Evolutionary conservation across 2,329 filamentous ascomycete genomes (phyloP), one percentile per base, ranked within the genome.

Genomic region (Raffaelea albimanens): DNA sequence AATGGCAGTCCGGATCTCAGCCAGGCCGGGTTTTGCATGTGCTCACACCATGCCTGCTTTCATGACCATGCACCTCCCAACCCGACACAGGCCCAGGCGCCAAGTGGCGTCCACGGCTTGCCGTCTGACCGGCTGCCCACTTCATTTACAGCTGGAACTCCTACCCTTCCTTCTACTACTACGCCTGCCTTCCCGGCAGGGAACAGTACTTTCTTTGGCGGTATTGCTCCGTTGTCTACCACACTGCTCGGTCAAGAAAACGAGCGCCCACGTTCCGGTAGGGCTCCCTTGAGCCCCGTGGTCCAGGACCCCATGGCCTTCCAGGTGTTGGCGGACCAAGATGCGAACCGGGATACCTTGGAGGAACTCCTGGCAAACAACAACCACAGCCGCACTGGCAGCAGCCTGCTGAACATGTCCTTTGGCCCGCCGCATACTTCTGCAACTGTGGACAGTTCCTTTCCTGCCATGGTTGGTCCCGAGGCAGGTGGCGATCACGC

Each of bases 21-120:
- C 41, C 69, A 77, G 56, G 56, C 65, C 23, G 64, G 66, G 50
- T 78, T 70, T 68, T 81, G 77, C 63, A 80, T 80, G 76, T 81
- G 77, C 57, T 73, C 72, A 45, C 77, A 81, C 55, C 77, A 81
- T 60, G 77, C 77, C 46, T 81, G 77, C 59, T 81, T 70, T 52
- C 77, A 81, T 52, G 76, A 80, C 58, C 68, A 78, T 55, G 61
- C 57, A 23, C 61, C 48, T 19, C 41, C 48, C 8, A 36, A 39
- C 1, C 61, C 48, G 10, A 36, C 42, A 1, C 61, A 48, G 51
- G 60, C 42, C 49, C 52, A 44, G 61, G 64, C 49, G 23, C 40
- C 41, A 18, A 33, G 14, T 18, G 41, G 40, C 33, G 10, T 21
- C 22, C 23, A 25, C 5, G 40, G 33, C 29, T 45, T 50, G 1